A percentile compares a stretch with the other conserved stretches of the same genome.
Conservation (phyloP, 495 filamentous ascomycete genomes). For the Xylaria palmicola region DNA sequence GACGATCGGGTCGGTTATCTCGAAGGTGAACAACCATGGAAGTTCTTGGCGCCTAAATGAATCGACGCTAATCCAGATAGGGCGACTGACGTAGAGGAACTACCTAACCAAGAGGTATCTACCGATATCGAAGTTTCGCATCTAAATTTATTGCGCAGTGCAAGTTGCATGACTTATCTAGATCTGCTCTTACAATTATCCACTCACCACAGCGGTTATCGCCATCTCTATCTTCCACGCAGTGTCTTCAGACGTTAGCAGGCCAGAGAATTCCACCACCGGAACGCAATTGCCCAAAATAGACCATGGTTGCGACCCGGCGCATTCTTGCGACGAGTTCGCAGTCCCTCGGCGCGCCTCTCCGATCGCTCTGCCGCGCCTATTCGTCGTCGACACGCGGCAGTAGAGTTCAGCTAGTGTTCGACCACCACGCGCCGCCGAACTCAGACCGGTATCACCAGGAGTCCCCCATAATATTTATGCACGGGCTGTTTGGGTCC, state of each 20-base stretch:
- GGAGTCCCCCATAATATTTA: constrained; percentile 73
- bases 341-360: background rate
- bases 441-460: constrained; percentile 35
- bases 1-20: no score
- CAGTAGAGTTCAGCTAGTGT: constrained; percentile 47
- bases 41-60: no score
- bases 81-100: background rate
- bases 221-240: background rate
- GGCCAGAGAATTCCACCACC: no score
- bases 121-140: constrained; percentile 10
- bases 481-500: constrained; percentile 94
- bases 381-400: constrained; percentile 5
- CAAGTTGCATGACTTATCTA: no score
- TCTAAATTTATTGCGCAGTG: background rate
- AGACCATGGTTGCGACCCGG: background rate
- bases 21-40: no score
- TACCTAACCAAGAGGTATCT: background rate
- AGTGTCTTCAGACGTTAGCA: background rate
- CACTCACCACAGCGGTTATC: background rate
- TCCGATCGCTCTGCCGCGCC: background rate
- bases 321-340: constrained; percentile 9
- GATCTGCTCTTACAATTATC: no score
- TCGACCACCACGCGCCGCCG: constrained; percentile 58
- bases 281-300: background rate
- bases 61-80: background rate